These are phyloP conservation scores for Exophiala phaeomuriformis DNA, from an alignment of 2,329 filamentous ascomycete species.

Conservation along the genomic window DNA sequence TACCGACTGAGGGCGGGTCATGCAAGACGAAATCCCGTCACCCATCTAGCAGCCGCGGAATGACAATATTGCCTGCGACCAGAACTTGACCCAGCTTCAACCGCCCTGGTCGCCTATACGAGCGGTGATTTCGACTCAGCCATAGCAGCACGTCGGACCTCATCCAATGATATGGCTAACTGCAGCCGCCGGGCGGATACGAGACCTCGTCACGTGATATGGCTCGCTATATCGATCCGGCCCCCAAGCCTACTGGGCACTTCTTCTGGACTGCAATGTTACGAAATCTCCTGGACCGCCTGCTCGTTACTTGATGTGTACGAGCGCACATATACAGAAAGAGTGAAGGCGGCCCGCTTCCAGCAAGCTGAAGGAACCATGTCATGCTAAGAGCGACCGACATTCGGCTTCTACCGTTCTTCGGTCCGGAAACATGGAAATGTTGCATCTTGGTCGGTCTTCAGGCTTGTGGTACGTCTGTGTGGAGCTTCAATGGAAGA, in stretches of 20 bases:
- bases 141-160: not conserved
- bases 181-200: not conserved
- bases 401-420: not conserved
- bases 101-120: not conserved
- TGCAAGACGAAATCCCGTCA: not conserved
- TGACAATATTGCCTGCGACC: constrained; percentile 3
- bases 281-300: not conserved
- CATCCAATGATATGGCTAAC: not conserved
- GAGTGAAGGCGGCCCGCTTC: not conserved
- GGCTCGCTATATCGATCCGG: not conserved
- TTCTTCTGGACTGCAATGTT: not conserved
- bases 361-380: not conserved
- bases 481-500: not conserved
- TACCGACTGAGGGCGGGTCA: not conserved
- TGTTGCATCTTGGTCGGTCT: not conserved
- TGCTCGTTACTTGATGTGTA: too few relatives aligned
- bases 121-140: not conserved
- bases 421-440: not conserved
- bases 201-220: constrained; percentile 1
- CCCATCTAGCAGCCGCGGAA: not conserved
- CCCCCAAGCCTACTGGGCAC: not conserved
- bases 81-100: not conserved
- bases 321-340: too few relatives aligned
- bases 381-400: not conserved
- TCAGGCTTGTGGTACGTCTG: too few relatives aligned